Conservation (phyloP, 1,139 yeast species). For the Yamadazyma taylorii region DNA sequence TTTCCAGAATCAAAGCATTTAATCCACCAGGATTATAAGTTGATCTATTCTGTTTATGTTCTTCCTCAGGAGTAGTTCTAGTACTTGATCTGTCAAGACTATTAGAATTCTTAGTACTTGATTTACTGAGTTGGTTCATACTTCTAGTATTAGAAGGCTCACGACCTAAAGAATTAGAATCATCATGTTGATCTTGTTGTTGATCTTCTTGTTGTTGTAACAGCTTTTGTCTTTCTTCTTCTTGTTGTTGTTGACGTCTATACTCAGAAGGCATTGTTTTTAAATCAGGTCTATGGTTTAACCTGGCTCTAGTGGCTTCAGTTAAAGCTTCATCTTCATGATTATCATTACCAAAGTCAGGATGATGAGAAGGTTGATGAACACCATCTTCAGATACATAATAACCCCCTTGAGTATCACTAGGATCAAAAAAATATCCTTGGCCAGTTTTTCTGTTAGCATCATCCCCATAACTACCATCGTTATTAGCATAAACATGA, state of each 20-base stretch:
- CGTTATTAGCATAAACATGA: slow-evolving; percentile 17
- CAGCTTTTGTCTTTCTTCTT: slow-evolving; percentile 10
- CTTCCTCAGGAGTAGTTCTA: slow-evolving; percentile 19
- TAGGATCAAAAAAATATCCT: slow-evolving; percentile 38
- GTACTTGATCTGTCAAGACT: background rate
- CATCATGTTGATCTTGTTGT: slow-evolving; percentile 10
- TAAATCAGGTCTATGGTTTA: slow-evolving; percentile 23
- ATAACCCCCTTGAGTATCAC: slow-evolving; percentile 36
- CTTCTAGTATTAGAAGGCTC: slow-evolving; percentile 4
- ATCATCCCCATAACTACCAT: slow-evolving; percentile 30
- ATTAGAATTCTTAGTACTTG: background rate
- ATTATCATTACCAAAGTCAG: too few relatives aligned
- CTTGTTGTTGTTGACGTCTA: slow-evolving; percentile 19
- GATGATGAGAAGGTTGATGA: too few relatives aligned
- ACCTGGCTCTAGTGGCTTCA: slow-evolving; percentile 32
- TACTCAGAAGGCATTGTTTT: slow-evolving; percentile 34
- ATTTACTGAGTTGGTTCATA: background rate
- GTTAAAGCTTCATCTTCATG: slow-evolving; percentile 7
- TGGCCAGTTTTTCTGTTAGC: slow-evolving; percentile 29
- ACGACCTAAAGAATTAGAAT: slow-evolving; percentile 5
- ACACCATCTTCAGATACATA: slow-evolving; percentile 15
- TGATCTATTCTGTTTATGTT: slow-evolving; percentile 32
- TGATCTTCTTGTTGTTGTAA: slow-evolving; percentile 19
- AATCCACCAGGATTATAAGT: slow-evolving; percentile 28
- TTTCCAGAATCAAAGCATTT: slow-evolving; percentile 7